Percentiles rank a stretch among this genome's conserved stretches.
These are phyloP conservation scores for Aspergillus eucalypticola DNA, from an alignment of 2,329 filamentous ascomycete species.

Conservation along the genomic window DNA sequence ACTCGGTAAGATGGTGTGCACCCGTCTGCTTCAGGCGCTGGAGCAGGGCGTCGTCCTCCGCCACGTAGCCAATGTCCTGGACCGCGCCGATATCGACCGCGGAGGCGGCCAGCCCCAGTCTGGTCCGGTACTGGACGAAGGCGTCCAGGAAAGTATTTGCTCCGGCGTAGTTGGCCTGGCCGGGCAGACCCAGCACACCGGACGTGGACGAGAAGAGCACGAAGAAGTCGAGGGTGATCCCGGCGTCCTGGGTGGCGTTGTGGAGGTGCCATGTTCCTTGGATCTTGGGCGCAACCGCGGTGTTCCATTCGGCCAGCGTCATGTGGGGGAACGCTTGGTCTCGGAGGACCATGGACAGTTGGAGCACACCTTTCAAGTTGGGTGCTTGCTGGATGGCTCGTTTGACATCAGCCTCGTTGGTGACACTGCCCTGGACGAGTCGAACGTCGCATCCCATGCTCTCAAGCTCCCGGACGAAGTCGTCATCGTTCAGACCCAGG, in stretches of 20 bases:
- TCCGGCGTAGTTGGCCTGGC: conserved; percentile 41
- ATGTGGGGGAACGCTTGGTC: conserved; percentile 20
- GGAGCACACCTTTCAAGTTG: conserved; percentile 21
- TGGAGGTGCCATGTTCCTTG: conserved; percentile 34
- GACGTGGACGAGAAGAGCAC: conserved; percentile 41
- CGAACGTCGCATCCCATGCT: background rate
- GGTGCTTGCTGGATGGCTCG: background rate
- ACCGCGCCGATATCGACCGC: conserved; percentile 25
- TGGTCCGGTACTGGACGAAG: conserved; percentile 25
- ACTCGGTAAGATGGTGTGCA: background rate
- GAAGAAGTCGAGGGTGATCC: conserved; percentile 44
- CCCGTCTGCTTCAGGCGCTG: background rate
- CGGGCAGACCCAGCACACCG: conserved; percentile 32
- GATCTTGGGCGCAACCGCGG: conserved; percentile 36
- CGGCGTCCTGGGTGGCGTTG: conserved; percentile 10
- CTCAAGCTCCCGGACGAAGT: conserved; percentile 13
- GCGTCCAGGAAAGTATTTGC: conserved; percentile 42
- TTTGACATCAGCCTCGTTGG: conserved; percentile 10
- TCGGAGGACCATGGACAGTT: conserved; percentile 22
- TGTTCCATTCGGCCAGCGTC: conserved; percentile 33
- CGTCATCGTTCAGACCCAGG: background rate
- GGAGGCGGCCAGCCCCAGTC: conserved; percentile 19
- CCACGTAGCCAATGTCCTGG: conserved; percentile 18
- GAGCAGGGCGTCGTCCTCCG: background rate
- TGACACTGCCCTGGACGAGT: conserved; percentile 10